Conservation (phyloP, 148 eudicot species). For the Polygonum maritimum region DNA sequence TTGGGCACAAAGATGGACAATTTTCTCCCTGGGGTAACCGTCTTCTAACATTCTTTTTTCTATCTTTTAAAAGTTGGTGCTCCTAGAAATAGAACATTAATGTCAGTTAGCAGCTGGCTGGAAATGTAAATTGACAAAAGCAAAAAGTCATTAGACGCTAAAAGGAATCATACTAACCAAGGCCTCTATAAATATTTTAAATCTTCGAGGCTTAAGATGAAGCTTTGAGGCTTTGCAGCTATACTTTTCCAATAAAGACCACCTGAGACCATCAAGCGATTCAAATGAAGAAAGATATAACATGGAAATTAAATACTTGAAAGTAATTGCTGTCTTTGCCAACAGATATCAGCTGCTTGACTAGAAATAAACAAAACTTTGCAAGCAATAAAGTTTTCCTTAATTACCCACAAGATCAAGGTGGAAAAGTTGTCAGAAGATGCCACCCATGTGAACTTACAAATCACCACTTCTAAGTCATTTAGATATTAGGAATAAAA, state of each 20-base stretch:
- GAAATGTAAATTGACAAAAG: neutral
- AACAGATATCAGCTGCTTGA: neutral
- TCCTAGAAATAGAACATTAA: slow-evolving; percentile 42
- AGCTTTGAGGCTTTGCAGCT: slow-evolving; percentile 99
- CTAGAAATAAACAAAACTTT: neutral
- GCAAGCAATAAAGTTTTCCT: neutral
- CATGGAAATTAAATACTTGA: neutral
- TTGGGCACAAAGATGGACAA: slow-evolving; percentile 29
- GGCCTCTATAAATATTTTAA: slow-evolving; percentile 77
- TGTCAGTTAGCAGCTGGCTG: slow-evolving; percentile 17
- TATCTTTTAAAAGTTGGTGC: slow-evolving; percentile 81
- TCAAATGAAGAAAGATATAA: neutral
- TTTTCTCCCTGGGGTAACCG: slow-evolving; percentile 54
- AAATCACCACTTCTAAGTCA: neutral
- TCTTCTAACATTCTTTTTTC: slow-evolving; percentile 62
- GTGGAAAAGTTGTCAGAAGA: neutral
- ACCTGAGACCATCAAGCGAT: slow-evolving; percentile 41
- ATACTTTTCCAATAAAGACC: slow-evolving; percentile 90
- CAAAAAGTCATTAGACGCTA: neutral
- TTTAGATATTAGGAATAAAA: neutral
- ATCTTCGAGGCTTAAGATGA: slow-evolving; percentile 96
- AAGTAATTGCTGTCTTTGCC: neutral
- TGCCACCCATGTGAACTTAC: neutral
- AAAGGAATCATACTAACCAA: slow-evolving; percentile 54
- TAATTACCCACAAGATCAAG: neutral